Evolutionary conservation across 345 rosid species (phyloP), one percentile per base, ranked within the genome.

Genomic region (Arabis alpina): DNA sequence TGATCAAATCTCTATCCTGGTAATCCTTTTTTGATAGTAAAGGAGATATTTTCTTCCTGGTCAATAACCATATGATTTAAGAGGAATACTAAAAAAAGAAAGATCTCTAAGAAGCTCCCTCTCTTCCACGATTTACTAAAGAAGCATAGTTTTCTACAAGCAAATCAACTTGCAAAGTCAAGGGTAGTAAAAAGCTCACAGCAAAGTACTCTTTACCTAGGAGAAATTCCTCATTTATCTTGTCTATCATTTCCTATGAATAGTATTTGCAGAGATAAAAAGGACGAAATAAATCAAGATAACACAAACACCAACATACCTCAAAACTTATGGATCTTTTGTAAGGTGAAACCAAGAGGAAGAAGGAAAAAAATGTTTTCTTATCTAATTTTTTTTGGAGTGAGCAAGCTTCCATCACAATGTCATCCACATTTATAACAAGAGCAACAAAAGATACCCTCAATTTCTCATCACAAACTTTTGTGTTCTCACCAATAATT

Each of bases 401-500:
- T 7, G 51, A 15, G 60, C 28, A 61, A 37, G 58, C 25, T 63
- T 44, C 19, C 11, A 53, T 45, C 32, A 71, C 71, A 47, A 37
- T 37, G 7, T 36, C 55, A 48, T 47, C 50, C 65, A 39, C 71
- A 57, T 65, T 56, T 64, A 73, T 64, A 72, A 53, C 54, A 71
- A 61, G 12, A 64, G 4, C 30, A 43, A 45, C 43, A 55, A 57
- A 48, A 28, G 71, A 73, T 10, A 41, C 60, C 66, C 45, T 64
- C n/a, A 40, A 10, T 44, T 55, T 25, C 34, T 3, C 53, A 43
- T 30, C 64, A 47, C 48, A 65, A 42, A n/a, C 10, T 43, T 54
- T 48, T 6, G 41, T 36, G 2, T 36, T 36, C 54, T 56, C 65
- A 48, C 71, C 77, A 73, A 73, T 73, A 64, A 73, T 73, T 64